These are phyloP conservation scores for Hibiscus syriacus DNA, from an alignment of 345 rosid species.

Conservation along the genomic window DNA sequence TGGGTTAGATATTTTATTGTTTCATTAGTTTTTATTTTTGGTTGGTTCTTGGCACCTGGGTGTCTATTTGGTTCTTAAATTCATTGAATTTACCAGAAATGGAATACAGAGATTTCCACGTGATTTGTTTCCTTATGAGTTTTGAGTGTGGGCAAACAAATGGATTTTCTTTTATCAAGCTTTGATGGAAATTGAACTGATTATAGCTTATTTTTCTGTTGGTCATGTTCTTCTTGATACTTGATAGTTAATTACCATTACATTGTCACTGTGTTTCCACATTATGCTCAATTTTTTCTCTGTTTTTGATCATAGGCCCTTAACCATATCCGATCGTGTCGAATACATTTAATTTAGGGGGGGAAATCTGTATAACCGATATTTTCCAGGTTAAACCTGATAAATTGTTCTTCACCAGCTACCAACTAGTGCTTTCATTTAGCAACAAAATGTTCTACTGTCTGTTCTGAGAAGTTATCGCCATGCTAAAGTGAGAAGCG, in stretches of 20 bases:
- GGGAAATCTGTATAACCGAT: not conserved
- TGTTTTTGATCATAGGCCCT: not conserved
- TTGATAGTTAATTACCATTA: not conserved
- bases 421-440: not conserved
- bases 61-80: not conserved
- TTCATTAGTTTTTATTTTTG: not conserved
- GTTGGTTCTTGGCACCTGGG: not conserved
- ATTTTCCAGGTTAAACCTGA: constrained; percentile 1
- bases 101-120: not conserved
- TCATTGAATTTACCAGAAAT: not conserved
- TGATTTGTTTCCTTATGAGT: not conserved
- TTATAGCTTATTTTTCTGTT: not conserved
- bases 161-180: not conserved
- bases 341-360: not conserved
- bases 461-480: not conserved
- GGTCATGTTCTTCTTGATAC: not conserved
- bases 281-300: not conserved
- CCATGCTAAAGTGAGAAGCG: not conserved
- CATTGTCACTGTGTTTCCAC: not conserved
- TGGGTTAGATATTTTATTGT: not conserved
- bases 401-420: not conserved
- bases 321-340: not conserved
- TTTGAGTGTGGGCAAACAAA: not conserved
- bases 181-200: not conserved
- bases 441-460: not conserved